Evolutionary conservation across 441 rosid genomes (phyloP).

Genomic region (Mallotus repandus): DNA sequence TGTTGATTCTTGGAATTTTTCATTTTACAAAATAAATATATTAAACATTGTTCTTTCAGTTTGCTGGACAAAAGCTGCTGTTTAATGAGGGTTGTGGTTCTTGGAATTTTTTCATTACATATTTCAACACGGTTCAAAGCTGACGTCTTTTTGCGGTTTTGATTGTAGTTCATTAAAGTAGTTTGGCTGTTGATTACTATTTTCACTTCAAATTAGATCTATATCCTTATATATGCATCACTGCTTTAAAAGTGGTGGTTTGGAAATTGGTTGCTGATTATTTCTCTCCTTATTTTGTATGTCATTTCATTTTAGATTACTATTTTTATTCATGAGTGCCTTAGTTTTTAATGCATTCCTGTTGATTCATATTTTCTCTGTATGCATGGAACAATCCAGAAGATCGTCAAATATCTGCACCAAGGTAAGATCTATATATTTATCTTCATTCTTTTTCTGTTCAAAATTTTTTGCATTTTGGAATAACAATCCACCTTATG

Average conservation of each 20-base stretch:
- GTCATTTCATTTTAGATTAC: slow-evolving; percentile 12
- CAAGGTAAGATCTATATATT: slow-evolving; percentile 43
- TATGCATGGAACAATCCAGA: slow-evolving; percentile 54
- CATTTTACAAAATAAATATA: not conserved
- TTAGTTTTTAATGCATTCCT: slow-evolving; percentile 16
- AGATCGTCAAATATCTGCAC: slow-evolving; percentile 36
- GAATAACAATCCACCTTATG: not conserved
- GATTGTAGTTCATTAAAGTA: not conserved
- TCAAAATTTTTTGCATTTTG: not conserved
- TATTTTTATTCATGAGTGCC: slow-evolving; percentile 18
- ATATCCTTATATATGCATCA: not conserved
- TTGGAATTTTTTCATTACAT: not conserved
- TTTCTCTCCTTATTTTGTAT: slow-evolving; percentile 6
- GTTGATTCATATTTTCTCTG: slow-evolving; percentile 13
- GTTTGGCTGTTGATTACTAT: not conserved
- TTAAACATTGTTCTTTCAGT: slow-evolving; percentile 1
- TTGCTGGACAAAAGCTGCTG: not conserved
- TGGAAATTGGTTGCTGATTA: not conserved
- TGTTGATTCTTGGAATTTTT: not conserved
- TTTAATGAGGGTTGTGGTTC: not conserved
- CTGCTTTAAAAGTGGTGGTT: not conserved
- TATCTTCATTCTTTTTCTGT: slow-evolving; percentile 1
- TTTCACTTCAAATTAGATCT: not conserved
- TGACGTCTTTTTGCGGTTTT: not conserved
- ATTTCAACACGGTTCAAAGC: not conserved